Conservation (phyloP, 2,329 filamentous ascomycete species). For the Verticillium longisporum region DNA sequence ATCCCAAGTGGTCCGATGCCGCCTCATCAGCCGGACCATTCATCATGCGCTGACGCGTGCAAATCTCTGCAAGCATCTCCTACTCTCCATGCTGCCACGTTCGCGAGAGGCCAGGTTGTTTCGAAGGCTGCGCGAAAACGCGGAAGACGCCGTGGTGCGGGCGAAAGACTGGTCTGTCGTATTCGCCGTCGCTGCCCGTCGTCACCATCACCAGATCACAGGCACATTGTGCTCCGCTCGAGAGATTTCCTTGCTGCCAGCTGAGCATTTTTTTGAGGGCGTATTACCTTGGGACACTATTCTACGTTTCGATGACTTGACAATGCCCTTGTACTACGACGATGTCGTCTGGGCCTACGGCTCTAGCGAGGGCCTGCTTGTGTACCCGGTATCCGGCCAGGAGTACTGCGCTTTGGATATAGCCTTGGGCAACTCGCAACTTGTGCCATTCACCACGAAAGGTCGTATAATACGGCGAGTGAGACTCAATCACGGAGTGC, state of each 20-base stretch:
- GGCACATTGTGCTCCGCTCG: slow-evolving; percentile 31
- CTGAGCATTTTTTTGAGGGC: not conserved
- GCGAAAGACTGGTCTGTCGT: slow-evolving; percentile 28
- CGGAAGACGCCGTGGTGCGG: not conserved
- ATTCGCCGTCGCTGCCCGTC: slow-evolving; percentile 42
- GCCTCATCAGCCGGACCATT: slow-evolving; percentile 44
- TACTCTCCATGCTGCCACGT: slow-evolving; percentile 44
- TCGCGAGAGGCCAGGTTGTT: slow-evolving; percentile 43
- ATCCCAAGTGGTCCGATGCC: slow-evolving; percentile 41
- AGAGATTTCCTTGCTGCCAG: not conserved
- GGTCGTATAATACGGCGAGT: slow-evolving; percentile 47
- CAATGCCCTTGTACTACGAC: not conserved
- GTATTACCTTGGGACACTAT: not conserved
- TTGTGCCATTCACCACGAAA: slow-evolving; percentile 42
- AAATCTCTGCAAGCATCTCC: slow-evolving; percentile 35
- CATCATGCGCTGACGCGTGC: slow-evolving; percentile 40
- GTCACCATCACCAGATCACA: slow-evolving; percentile 45
- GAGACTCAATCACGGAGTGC: slow-evolving; percentile 42
- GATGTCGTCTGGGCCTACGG: slow-evolving; percentile 45
- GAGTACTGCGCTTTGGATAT: slow-evolving; percentile 44
- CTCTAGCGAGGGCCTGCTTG: slow-evolving; percentile 43
- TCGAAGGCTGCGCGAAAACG: slow-evolving; percentile 8
- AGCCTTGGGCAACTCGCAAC: slow-evolving; percentile 29
- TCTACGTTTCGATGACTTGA: not conserved
- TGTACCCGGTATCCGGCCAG: slow-evolving; percentile 34